Percentiles rank a stretch among this genome's conserved stretches.
Conservation (phyloP, 1,284 basidiomycete species). For the Apiotrichum mycotoxinovorans region DNA sequence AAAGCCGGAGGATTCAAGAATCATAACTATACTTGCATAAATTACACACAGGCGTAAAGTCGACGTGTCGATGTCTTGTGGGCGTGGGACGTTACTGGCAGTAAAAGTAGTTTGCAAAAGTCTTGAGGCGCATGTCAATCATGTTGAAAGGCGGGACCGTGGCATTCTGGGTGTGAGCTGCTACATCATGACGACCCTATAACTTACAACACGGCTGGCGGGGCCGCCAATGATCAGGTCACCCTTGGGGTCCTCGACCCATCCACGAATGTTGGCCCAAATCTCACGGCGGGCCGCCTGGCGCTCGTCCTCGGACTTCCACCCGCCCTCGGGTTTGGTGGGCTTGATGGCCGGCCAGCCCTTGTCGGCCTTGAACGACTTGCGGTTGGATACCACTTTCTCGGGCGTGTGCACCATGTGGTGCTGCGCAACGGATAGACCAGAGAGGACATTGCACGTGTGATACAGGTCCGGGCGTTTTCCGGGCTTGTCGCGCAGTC, state of each 20-base stretch:
- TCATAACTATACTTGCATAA: too few species aligned
- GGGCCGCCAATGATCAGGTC: conserved; percentile 63
- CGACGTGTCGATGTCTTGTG: too few species aligned
- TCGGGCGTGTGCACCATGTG: conserved; percentile 57
- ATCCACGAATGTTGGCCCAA: conserved; percentile 64
- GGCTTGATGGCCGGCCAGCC: conserved; percentile 34
- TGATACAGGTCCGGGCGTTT: conserved; percentile 88
- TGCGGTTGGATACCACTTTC: conserved; percentile 51
- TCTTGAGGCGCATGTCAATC: conserved; percentile 67
- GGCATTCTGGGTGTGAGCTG: conserved; percentile 62
- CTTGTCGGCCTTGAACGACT: conserved; percentile 31
- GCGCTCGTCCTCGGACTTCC: conserved; percentile 38
- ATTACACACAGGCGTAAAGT: too few species aligned
- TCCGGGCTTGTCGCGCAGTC: conserved; percentile 89
- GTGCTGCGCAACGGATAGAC: conserved; percentile 83
- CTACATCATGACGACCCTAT: neutral
- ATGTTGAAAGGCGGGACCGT: conserved; percentile 85
- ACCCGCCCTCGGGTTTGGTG: conserved; percentile 22
- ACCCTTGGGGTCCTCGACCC: conserved; percentile 66
- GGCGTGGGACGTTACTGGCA: conserved; percentile 50
- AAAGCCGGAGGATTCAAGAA: too few species aligned
- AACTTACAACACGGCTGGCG: conserved; percentile 66
- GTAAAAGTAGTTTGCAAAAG: conserved; percentile 74
- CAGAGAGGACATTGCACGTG: conserved; percentile 83
- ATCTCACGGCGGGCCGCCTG: conserved; percentile 56